Evolutionary conservation across 2,329 filamentous ascomycete species (phyloP).

Genomic region (Venturia effusa): DNA sequence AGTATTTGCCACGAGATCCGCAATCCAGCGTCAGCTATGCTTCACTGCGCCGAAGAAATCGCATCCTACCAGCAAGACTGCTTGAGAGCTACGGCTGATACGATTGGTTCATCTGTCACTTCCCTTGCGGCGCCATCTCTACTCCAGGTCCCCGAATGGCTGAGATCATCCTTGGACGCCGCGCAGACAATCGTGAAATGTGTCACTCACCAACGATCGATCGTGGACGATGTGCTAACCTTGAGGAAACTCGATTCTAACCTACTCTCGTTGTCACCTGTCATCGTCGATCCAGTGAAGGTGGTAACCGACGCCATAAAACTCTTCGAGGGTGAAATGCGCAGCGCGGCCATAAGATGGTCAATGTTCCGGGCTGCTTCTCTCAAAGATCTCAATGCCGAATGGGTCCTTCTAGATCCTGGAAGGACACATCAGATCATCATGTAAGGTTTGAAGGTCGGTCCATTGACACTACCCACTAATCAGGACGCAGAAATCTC

Average conservation of each 20-base stretch:
- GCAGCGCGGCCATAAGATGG: not conserved
- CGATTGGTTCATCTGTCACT: not conserved
- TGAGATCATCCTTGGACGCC: not conserved
- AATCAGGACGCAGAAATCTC: constrained; percentile 2
- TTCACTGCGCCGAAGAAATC: constrained; percentile 9
- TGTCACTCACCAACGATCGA: constrained; percentile 3
- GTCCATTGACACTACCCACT: not conserved
- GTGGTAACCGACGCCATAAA: not conserved
- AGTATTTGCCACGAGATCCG: constrained; percentile 7
- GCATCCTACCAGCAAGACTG: not conserved
- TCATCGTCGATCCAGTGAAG: not conserved
- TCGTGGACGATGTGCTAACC: constrained; percentile 10
- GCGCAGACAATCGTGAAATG: constrained; percentile 4
- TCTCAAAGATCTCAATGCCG: not conserved
- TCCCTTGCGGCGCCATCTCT: not conserved
- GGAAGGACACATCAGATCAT: constrained; percentile 6
- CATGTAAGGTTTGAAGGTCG: not conserved
- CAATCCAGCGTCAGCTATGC: constrained; percentile 7
- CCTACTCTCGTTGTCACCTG: not conserved
- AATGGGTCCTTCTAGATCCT: constrained; percentile 8
- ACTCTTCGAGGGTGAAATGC: constrained; percentile 10
- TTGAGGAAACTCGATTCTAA: constrained; percentile 3
- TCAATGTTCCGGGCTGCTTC: not conserved
- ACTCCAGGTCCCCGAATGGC: not conserved
- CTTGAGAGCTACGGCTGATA: not conserved